Base-by-base conservation (phyloP, 2,329 filamentous ascomycete species). In the Sclerotinia trifoliorum region DNA sequence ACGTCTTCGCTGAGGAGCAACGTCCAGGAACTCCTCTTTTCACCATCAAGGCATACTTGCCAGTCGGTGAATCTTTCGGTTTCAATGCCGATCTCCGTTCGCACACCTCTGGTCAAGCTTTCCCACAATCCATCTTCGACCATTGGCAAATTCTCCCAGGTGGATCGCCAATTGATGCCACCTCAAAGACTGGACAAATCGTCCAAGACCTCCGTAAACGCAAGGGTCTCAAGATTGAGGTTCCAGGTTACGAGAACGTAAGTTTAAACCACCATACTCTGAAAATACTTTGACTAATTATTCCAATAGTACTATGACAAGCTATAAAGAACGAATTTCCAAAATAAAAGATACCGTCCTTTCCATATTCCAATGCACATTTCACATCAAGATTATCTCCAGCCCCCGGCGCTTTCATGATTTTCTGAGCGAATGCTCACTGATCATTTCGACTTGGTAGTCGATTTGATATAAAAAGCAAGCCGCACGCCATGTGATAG, bases 1-100 rank as follows among this genome's bases (percentile, higher is more conserved):
- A 98, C 89, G 95, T 99, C 84, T 97, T 98, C 89, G 86, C 86
- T 81, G 95, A 99, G 87, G 92, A 96, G 87, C 95, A 99, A 88
- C 93, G 95, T 80, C 92, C 94, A 73, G 95, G 95, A 84, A 99
- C 95, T 81, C 95, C 95, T 83, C 91, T 99, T 72, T 99, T 98
- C 92, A 98, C 92, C 83, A 92, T 99, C 88, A 97, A 96, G 89
- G 93, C 93, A 72, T 96, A 96, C 86, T 87, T 97, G 76, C 93
- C 93, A 80, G 92, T 97, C 86, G 92, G 94, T 84, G 93, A 97
- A 86, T 97, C 94, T 46, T 97, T 97, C 87, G 95, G 95, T 83
- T 99, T 99, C 92, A 96, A 96, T 84, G 91, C 88, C 81, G 95
- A 98, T 85, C 91, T 99, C 79, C 94, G 95, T 81, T 88, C 90